Evolutionary conservation across 2,329 filamentous ascomycete species (phyloP), one percentile per base, ranked within the genome.

Genomic region (Paecilomyces formosus): DNA sequence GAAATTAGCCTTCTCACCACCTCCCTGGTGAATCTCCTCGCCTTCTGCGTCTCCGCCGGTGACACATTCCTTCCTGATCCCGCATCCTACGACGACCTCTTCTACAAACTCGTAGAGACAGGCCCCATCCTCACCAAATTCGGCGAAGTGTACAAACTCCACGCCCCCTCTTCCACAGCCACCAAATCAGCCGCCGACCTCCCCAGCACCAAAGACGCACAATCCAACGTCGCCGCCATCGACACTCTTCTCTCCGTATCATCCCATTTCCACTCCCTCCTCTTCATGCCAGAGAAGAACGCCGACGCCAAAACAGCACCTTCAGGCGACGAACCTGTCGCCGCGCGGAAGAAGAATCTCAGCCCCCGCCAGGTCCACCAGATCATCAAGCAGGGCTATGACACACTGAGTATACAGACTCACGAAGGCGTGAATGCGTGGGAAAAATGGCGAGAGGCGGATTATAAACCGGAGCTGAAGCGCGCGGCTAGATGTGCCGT

Each of bases 101-200:
- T 99, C 77, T 99, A 99, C 83, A 99, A 99, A 76, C 84, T 97
- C 1, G 92, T 97, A 26, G 94, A 99, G 74, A 89, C 88, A 1
- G 91, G 92, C 11, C 90, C 96, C 54, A 83, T 90, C 12, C 82
- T 97, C 22, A 78, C 82, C 31, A 91, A 90, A 69, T 96, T 97
- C 76, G 85, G 90, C 49, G 85, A 92, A 62, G 87, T 84, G 9
- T 97, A 94, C 72, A 76, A 78, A 3, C 68, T 81, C 22, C 70
- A 71, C 28, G 69, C 61, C 64, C 57, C 62, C 26, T 30, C 55
- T 49, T 56, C 62, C 53, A 57, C 58, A n/a, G 53, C 61, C 54
- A 56, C 74, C 61, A 66, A 28, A 68, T 71, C 9, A 65, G 66
- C 21, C 58, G 33, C 61, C 3, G 45, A 60, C 3, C 60, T 62